Evolutionary conservation across 192 early-diverging fungal genomes (phyloP).

Genomic region (Lunasporangiospora selenospora): DNA sequence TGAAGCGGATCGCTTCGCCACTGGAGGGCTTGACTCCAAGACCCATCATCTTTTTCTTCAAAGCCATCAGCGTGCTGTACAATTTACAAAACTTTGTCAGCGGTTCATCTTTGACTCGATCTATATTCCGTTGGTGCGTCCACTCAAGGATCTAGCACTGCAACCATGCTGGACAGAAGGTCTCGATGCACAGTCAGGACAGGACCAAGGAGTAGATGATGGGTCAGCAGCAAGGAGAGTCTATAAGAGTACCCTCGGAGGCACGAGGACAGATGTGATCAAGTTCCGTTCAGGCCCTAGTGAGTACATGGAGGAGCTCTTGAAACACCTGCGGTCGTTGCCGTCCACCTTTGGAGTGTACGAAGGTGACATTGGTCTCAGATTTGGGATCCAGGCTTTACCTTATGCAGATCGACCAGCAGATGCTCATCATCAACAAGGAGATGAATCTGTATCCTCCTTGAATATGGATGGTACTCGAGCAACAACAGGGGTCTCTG

Average conservation of each 20-base stretch:
- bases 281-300: conserved; percentile 71
- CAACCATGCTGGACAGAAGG: conserved; percentile 54
- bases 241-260: conserved; percentile 48
- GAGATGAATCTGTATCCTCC: not conserved
- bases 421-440: conserved; percentile 11
- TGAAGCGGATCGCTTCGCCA: no score
- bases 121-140: conserved; percentile 56
- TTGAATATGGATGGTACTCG: no score
- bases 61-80: conserved; percentile 34
- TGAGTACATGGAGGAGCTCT: conserved; percentile 71
- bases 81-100: conserved; percentile 56
- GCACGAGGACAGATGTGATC: conserved; percentile 40
- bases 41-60: conserved; percentile 30
- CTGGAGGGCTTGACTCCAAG: conserved; percentile 31
- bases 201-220: conserved; percentile 7
- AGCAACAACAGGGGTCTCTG: conserved; percentile 67
- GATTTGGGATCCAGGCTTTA: conserved; percentile 35
- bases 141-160: conserved; percentile 50
- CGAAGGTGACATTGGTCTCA: conserved; percentile 59
- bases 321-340: conserved; percentile 71
- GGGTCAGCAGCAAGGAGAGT: conserved; percentile 42
- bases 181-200: conserved; percentile 14
- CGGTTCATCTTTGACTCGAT: conserved; percentile 65
- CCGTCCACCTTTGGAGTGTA: conserved; percentile 79
- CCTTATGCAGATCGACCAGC: conserved; percentile 30